Percentiles rank a stretch among this genome's conserved stretches.
These are phyloP conservation scores for Neurospora sp. DNA, from an alignment of 2,329 filamentous ascomycete genomes.

Conservation along the genomic window DNA sequence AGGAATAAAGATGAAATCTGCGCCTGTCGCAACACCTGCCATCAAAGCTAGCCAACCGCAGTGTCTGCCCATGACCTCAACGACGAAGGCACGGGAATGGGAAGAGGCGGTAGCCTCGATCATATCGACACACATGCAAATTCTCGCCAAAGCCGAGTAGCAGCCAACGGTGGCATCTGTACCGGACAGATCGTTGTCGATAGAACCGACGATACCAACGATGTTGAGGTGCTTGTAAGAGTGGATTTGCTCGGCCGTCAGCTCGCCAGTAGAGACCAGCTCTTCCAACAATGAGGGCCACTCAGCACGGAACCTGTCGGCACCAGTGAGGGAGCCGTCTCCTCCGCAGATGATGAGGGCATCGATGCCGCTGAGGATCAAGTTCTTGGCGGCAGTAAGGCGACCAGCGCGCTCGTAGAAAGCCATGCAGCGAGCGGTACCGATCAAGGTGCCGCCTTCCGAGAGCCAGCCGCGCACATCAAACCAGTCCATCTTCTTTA, in stretches of 20 bases:
- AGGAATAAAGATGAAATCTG: constrained; percentile 94
- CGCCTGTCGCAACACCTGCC: constrained; percentile 88
- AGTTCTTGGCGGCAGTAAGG: constrained; percentile 81
- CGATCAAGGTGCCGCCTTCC: constrained; percentile 91
- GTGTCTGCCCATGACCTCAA: constrained; percentile 97
- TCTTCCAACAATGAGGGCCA: constrained; percentile 86
- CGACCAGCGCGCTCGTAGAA: constrained; percentile 87
- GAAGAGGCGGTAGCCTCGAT: constrained; percentile 93
- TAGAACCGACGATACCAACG: constrained; percentile 89
- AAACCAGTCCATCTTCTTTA: constrained; percentile 81
- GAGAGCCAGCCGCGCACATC: constrained; percentile 92
- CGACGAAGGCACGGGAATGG: constrained; percentile 91
- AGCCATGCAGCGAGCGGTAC: constrained; percentile 83
- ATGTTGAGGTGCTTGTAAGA: constrained; percentile 88
- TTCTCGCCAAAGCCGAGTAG: constrained; percentile 85
- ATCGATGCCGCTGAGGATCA: constrained; percentile 87
- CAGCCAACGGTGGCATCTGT: constrained; percentile 97
- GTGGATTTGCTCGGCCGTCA: constrained; percentile 60
- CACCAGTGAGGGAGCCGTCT: constrained; percentile 91
- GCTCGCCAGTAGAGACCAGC: constrained; percentile 63
- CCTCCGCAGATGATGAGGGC: constrained; percentile 94
- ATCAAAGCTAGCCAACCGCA: constrained; percentile 97
- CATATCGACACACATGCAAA: constrained; percentile 93
- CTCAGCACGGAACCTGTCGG: constrained; percentile 84
- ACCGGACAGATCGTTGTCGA: constrained; percentile 95